Base-by-base conservation (phyloP, 208 protist genomes). In the Leishmania arabica region DNA sequence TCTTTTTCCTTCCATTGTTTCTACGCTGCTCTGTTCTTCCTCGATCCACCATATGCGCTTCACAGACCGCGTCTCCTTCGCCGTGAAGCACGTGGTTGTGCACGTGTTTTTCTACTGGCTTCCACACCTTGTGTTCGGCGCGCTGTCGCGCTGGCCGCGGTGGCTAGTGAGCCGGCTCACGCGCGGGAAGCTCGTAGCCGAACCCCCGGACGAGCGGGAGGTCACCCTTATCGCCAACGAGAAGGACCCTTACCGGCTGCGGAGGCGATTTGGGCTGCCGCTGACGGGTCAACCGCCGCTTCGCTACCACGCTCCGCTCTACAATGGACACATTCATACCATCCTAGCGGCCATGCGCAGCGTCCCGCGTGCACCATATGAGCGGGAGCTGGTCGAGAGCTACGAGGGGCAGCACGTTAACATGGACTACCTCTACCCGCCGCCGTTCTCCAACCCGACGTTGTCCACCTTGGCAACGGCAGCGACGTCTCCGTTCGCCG, bases 301-400 rank as follows among this genome's bases (percentile, higher is more conserved):
- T 66, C 78, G 83, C 15, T 93, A 91, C 71, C 19, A 64, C n/a
- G 74, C 82, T 1, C 90, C 90, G 34, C 87, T 93, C 37, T 93
- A 93, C 85, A 86, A 76, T 49, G 86, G 90, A 0, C 88, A 91
- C 71, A 56, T 93, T 4, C 83, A 91, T 21, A 93, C 90, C 2
- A 83, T 93, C 6, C 68, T 93, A 5, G 81, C 60, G 0, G 80
- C 75, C 34, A 31, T 88, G 68, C 90, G 88, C 70, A 77, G 72
- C 54, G 37, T 45, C 1, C 68, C 79, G 27, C 68, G 37, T 1
- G 80, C 89, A 4, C 54, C 82, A n/a, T 93, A 88, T 58, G 42
- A 70, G 49, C 83, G 90, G 19, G 88, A 88, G 78, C 78, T 79
- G 15, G 81, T 93, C n/a, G 51, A 69, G 56, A 75, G 79, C 13